These are phyloP conservation scores for Primulina tabacum DNA, from an alignment of 257 asterid genomes.

Conservation along the genomic window DNA sequence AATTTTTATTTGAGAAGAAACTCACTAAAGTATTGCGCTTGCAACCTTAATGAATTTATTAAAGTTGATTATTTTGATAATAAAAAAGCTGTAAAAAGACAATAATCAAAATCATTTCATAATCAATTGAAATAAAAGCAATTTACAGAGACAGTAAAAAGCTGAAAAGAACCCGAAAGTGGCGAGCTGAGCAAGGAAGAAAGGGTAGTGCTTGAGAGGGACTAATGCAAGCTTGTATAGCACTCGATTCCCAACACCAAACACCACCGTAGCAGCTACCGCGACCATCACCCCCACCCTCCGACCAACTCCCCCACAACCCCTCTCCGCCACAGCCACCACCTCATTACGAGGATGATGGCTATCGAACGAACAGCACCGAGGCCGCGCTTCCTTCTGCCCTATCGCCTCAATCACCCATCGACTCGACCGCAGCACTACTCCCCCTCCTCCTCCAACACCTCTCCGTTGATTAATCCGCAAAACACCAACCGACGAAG, in stretches of 20 bases:
- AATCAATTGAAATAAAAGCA: background rate
- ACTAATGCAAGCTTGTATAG: conserved; percentile 89
- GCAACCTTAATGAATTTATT: too few species aligned
- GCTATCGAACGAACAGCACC: conserved; percentile 32
- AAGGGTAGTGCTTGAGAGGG: conserved; percentile 82
- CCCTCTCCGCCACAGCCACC: conserved; percentile 29
- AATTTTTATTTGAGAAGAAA: background rate
- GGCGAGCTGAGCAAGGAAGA: conserved; percentile 94
- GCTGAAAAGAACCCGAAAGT: conserved; percentile 66
- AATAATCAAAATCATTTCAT: background rate
- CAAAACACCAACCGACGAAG: conserved; percentile 26
- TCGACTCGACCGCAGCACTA: conserved; percentile 32
- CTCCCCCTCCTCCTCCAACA: conserved; percentile 13
- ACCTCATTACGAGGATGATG: conserved; percentile 23
- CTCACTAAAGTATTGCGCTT: background rate
- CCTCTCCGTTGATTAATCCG: conserved; percentile 25
- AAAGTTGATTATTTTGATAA: too few species aligned
- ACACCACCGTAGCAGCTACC: conserved; percentile 69
- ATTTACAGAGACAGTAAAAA: background rate
- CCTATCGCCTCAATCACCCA: conserved; percentile 34
- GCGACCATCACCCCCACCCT: conserved; percentile 64
- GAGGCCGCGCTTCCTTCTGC: conserved; percentile 23
- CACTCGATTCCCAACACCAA: conserved; percentile 92
- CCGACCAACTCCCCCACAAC: conserved; percentile 38
- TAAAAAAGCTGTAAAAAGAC: background rate